phyloP scores from a whole-genome alignment of 208 protist species.

The Leishmania guyanensis region DNA sequence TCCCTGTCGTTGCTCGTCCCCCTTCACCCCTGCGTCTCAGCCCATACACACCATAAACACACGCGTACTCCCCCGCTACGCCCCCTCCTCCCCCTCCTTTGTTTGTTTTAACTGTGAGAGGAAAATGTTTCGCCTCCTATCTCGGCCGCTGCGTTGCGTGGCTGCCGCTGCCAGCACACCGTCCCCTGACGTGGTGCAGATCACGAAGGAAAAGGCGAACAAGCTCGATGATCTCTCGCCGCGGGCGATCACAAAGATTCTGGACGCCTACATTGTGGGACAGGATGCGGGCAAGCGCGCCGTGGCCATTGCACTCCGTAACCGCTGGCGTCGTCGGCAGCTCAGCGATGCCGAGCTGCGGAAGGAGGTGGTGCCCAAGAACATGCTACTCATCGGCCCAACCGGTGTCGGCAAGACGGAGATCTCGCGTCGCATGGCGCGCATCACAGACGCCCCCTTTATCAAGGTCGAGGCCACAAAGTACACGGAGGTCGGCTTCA shows the following conservation, averaged over 20 bases:
- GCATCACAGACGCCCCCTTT: conserved; percentile 97
- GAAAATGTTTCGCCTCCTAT: conserved; percentile 53
- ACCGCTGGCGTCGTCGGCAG: conserved; percentile 92
- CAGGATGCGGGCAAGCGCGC: conserved; percentile 95
- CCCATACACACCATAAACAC: neutral
- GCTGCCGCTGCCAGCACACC: conserved; percentile 48
- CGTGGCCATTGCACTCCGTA: conserved; percentile 97
- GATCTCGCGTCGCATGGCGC: conserved; percentile 96
- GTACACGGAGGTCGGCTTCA: conserved; percentile 97
- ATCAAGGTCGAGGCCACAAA: conserved; percentile 99
- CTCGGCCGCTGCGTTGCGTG: neutral
- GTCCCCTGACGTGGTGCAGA: conserved; percentile 63
- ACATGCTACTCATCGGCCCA: conserved; percentile 93
- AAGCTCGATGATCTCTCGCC: conserved; percentile 88
- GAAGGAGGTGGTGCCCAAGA: conserved; percentile 93
- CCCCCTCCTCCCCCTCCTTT: no score
- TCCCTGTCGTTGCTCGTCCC: neutral
- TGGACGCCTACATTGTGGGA: conserved; percentile 97
- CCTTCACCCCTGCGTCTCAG: neutral
- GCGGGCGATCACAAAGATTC: conserved; percentile 89
- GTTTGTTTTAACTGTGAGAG: no score
- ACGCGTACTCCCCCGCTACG: no score
- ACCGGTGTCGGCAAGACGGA: conserved; percentile 96
- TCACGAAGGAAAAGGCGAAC: conserved; percentile 49
- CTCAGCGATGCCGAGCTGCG: conserved; percentile 71